Percentiles rank a stretch among this genome's conserved stretches.
Conservation (phyloP, 345 rosid genomes). For the Heritiera littoralis region DNA sequence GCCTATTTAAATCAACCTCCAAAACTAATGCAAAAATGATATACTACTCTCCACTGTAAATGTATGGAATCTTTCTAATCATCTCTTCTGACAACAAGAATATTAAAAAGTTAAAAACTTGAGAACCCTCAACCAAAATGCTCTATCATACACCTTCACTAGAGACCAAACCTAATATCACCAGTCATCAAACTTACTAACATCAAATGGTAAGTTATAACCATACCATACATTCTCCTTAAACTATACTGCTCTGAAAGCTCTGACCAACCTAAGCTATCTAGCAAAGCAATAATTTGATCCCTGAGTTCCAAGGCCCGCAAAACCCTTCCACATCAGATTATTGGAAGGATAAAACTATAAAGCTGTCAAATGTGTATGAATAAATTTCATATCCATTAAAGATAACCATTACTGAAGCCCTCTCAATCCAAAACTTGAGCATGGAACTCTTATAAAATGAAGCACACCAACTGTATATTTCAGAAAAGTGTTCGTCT, state of each 20-base stretch:
- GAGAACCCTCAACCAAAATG: background rate
- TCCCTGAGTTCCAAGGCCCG: background rate
- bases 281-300: conserved; percentile 3
- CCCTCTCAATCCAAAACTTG: too few relatives aligned
- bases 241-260: background rate
- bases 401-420: background rate
- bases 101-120: background rate
- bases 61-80: background rate
- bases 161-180: background rate
- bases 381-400: background rate
- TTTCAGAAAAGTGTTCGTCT: background rate
- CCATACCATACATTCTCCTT: background rate
- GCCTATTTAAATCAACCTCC: background rate
- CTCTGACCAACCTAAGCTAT: conserved; percentile 5
- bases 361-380: background rate
- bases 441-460: background rate
- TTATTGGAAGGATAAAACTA: background rate
- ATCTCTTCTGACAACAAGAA: background rate
- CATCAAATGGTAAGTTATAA: background rate
- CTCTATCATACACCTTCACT: background rate
- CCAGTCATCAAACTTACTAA: background rate
- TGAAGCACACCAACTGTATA: background rate
- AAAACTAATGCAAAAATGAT: background rate
- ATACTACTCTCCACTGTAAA: background rate
- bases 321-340: background rate